phyloP scores from a whole-genome alignment of 2,329 filamentous ascomycete genomes.

The Plenodomus tracheiphilus region DNA sequence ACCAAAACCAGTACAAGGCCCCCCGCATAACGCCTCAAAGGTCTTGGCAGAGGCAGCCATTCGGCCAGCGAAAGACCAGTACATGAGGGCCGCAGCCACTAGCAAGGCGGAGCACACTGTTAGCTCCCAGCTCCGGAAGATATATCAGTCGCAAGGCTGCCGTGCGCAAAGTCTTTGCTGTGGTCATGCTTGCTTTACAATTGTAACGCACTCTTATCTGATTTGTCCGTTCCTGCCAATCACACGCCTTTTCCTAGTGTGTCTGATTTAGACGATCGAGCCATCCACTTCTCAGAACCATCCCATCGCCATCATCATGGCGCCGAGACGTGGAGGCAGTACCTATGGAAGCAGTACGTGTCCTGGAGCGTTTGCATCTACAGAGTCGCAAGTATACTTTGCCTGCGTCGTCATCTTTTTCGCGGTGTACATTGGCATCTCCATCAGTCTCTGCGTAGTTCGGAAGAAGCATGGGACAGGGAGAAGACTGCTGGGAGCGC shows the following conservation, averaged over 20 bases:
- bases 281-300: neutral
- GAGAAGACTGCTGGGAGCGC: constrained; percentile 23
- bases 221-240: neutral
- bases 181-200: constrained; percentile 1
- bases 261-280: neutral
- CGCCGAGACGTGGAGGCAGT: constrained; percentile 23
- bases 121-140: constrained; percentile 9
- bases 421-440: constrained; percentile 15
- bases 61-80: constrained; percentile 12
- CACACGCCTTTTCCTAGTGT: neutral
- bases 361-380: constrained; percentile 15
- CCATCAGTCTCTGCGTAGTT: constrained; percentile 18
- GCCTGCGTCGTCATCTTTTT: constrained; percentile 24
- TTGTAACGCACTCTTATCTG: neutral
- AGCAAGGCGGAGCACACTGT: constrained; percentile 14
- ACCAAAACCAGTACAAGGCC: constrained; percentile 8
- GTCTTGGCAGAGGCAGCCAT: constrained; percentile 22
- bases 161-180: constrained; percentile 3
- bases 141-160: constrained; percentile 20
- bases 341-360: constrained; percentile 15
- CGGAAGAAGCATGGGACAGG: constrained; percentile 22
- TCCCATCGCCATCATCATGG: constrained; percentile 17
- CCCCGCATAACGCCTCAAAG: constrained; percentile 6
- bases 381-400: constrained; percentile 12
- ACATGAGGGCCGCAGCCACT: constrained; percentile 14